Evolutionary conservation across 2,329 filamentous ascomycete genomes (phyloP).

Genomic region (Calcarisporium arbuscula): DNA sequence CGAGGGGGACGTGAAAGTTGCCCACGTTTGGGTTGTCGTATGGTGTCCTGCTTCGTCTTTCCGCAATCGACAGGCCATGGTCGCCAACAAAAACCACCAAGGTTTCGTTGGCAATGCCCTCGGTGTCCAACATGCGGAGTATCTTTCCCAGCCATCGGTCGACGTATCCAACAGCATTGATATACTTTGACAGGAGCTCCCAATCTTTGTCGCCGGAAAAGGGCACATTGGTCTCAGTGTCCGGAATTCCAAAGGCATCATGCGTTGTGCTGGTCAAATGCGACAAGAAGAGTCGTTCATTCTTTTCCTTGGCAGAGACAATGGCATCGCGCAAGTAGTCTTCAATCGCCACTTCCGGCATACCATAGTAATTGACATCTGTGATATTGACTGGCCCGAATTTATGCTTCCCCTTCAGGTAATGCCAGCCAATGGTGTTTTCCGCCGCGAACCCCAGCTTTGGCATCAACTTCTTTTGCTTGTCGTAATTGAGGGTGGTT

Average conservation of each 20-base stretch:
- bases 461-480: constrained; percentile 19
- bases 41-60: constrained; percentile 22
- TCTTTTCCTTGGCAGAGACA: constrained; percentile 18
- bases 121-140: constrained; percentile 21
- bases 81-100: constrained; percentile 26
- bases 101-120: constrained; percentile 26
- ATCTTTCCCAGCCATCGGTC: constrained; percentile 26
- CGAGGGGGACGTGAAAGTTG: constrained; percentile 25
- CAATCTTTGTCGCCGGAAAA: constrained; percentile 20
- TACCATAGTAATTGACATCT: constrained; percentile 28
- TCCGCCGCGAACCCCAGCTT: constrained; percentile 21
- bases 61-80: constrained; percentile 25
- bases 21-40: constrained; percentile 27
- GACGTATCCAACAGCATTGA: constrained; percentile 25
- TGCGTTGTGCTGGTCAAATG: constrained; percentile 29
- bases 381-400: constrained; percentile 20
- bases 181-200: constrained; percentile 26
- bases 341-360: constrained; percentile 22
- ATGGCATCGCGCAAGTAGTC: constrained; percentile 28
- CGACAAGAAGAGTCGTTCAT: constrained; percentile 26
- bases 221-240: constrained; percentile 18
- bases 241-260: constrained; percentile 24
- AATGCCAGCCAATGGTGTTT: constrained; percentile 21
- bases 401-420: constrained; percentile 20
- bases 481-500: constrained; percentile 24